Percentiles rank a stretch among this genome's conserved stretches.
Conservation (phyloP, 768 basidiomycete species). For the Xerocomellus chrysenteron region DNA sequence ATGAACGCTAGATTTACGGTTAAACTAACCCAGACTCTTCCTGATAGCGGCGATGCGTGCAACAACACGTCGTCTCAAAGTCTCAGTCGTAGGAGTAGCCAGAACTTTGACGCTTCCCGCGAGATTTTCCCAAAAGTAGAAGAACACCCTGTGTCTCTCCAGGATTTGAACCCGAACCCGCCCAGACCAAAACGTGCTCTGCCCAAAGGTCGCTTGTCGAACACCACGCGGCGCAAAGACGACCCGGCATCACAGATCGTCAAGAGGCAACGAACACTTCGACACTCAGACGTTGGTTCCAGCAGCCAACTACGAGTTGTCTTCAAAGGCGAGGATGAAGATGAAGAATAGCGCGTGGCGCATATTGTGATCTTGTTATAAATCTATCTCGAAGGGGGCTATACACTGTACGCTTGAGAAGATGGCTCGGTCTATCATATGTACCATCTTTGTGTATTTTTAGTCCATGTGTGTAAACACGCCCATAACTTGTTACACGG, state of each 20-base stretch:
- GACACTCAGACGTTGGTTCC: constrained; percentile 17
- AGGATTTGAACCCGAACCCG: constrained; percentile 3
- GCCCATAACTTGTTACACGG: neutral
- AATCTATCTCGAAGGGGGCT: neutral
- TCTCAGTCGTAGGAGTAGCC: constrained; percentile 8
- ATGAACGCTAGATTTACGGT: neutral
- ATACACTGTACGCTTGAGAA: neutral
- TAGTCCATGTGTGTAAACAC: neutral
- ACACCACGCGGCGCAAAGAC: neutral
- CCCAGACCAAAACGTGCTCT: constrained; percentile 29
- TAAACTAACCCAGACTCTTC: neutral
- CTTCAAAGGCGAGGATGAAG: constrained; percentile 18
- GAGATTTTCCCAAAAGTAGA: constrained; percentile 24
- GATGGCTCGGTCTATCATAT: neutral
- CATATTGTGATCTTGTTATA: neutral
- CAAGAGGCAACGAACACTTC: constrained; percentile 28
- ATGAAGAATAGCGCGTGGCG: neutral
- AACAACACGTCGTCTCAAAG: constrained; percentile 1
- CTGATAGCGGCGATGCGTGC: constrained; percentile 5
- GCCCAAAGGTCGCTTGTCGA: constrained; percentile 22
- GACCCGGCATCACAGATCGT: neutral
- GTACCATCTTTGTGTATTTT: constrained; percentile 5
- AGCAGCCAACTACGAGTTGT: constrained; percentile 1
- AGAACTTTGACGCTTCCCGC: constrained; percentile 6
- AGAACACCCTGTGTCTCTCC: constrained; percentile 17